Percentiles rank a stretch among this genome's conserved stretches.
Conservation (phyloP, 2,329 filamentous ascomycete genomes). For the Hymenoscyphus scutula region DNA sequence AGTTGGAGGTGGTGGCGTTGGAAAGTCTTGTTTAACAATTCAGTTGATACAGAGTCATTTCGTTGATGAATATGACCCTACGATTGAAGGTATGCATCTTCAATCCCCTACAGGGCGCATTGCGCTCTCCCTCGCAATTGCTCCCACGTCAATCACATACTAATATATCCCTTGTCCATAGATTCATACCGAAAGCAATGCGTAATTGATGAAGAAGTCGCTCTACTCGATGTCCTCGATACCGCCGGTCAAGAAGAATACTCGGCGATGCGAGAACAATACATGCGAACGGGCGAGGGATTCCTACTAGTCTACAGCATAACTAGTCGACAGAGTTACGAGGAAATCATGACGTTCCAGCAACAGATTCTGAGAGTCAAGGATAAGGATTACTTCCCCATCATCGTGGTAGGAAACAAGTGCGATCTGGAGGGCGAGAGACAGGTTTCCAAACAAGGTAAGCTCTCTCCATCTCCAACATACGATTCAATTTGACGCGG, state of each 20-base stretch:
- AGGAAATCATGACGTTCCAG: conserved; percentile 98
- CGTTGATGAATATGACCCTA: conserved; percentile 98
- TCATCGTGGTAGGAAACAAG: conserved; percentile 99
- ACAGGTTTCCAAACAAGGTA: conserved; percentile 89
- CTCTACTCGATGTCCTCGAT: conserved; percentile 94
- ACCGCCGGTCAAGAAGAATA: conserved; percentile 99
- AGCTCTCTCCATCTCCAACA: conserved; percentile 25
- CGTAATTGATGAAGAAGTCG: conserved; percentile 96
- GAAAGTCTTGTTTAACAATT: conserved; percentile 98
- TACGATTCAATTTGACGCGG: background rate
- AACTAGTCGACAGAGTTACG: conserved; percentile 93
- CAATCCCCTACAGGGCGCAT: conserved; percentile 5
- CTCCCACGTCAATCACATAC: background rate
- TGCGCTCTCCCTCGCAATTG: background rate
- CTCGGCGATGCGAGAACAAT: conserved; percentile 98
- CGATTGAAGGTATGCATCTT: conserved; percentile 79
- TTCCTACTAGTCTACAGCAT: conserved; percentile 98
- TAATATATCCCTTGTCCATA: conserved; percentile 40
- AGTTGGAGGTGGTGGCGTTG: conserved; percentile 95
- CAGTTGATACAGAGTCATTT: conserved; percentile 90
- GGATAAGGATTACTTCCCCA: conserved; percentile 99
- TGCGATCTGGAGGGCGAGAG: conserved; percentile 94
- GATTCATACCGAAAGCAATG: conserved; percentile 99
- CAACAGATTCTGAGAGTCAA: conserved; percentile 98
- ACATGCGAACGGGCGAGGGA: conserved; percentile 98